Base-by-base conservation (phyloP, 352 stramenopile species). In the Globisporangium alternatum region DNA sequence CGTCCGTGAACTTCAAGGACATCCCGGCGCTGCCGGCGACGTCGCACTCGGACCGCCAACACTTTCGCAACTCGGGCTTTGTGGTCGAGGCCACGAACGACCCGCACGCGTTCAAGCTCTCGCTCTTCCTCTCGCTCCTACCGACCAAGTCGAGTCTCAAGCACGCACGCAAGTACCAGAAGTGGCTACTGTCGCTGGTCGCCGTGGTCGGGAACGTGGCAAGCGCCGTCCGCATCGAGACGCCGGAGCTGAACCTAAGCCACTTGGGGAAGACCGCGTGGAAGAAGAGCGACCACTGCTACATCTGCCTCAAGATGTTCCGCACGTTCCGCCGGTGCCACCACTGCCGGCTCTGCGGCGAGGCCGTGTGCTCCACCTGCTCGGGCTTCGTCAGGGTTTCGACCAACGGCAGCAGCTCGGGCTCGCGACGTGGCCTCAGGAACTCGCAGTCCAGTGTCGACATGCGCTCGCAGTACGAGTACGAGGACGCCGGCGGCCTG, bases 341-440 rank as follows among this genome's bases (percentile, higher is more conserved):
- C 62, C 80, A 90, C 69, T 91, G 83, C 53, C 83, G 83, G 0
- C 78, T 91, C 49, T 91, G 83, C 56, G 83, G 80, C 17, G 78
- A 89, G 58, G 74, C 76, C 5, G 76, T 91, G 15, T 91, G 80
- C 52, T 74, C 69, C 39, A 76, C 75, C n/a, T 91, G 83, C 65
- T 91, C 81, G 15, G 81, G 67, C 48, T 82, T 84, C 64, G 68
- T 88, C 28, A 72, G 45, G 5, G 55, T 64, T 12, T 43, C 65
- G 51, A 65, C 41, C 39, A 45, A 15, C 15, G 13, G 39, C 39
- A 17, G 35, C 35, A 3, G 35, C 8, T 48, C 43, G 7, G 25
- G 39, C 3, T 48, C 43, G 7, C 17, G 22, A 25, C 55, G 63
- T 8, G n/a, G n/a, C n/a, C 55, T 49, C 22, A 53, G 63, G 30